These are phyloP conservation scores for Thymus mandschuricus DNA, from an alignment of 257 asterid species.

Conservation along the genomic window DNA sequence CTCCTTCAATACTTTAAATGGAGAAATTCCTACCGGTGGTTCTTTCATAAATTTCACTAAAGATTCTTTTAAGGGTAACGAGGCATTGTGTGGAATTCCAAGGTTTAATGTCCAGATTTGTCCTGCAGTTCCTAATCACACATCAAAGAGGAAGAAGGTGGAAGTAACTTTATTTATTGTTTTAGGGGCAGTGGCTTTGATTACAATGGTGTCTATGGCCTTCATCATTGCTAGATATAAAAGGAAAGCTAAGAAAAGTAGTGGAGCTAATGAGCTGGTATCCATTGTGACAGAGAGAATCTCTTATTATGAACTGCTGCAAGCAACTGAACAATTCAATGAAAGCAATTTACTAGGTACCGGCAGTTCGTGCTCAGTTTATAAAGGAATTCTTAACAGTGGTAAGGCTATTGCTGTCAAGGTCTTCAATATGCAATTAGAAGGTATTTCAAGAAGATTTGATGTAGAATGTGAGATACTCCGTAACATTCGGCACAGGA, in stretches of 20 bases:
- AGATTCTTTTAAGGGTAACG: constrained; percentile 27
- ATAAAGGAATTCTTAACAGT: not conserved
- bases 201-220: not conserved
- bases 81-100: constrained; percentile 25
- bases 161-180: constrained; percentile 7
- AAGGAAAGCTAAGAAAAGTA: not conserved
- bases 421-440: constrained; percentile 1
- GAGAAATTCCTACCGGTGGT: constrained; percentile 37
- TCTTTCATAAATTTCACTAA: constrained; percentile 36
- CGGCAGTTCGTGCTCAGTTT: not conserved
- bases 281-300: not conserved
- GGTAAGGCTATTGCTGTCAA: not conserved
- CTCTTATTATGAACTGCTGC: not conserved
- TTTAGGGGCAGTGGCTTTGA: constrained; percentile 17
- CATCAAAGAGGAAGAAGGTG: constrained; percentile 15
- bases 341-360: not conserved
- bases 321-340: not conserved
- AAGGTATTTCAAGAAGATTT: not conserved
- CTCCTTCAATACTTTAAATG: constrained; percentile 35
- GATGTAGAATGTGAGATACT: not conserved
- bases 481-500: constrained; percentile 8
- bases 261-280: not conserved
- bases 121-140: not conserved
- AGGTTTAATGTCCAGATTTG: constrained; percentile 30
- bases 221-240: not conserved